Base-by-base conservation (phyloP, 371 early-diverging fungal genomes). In the Cokeromyces recurvatus region DNA sequence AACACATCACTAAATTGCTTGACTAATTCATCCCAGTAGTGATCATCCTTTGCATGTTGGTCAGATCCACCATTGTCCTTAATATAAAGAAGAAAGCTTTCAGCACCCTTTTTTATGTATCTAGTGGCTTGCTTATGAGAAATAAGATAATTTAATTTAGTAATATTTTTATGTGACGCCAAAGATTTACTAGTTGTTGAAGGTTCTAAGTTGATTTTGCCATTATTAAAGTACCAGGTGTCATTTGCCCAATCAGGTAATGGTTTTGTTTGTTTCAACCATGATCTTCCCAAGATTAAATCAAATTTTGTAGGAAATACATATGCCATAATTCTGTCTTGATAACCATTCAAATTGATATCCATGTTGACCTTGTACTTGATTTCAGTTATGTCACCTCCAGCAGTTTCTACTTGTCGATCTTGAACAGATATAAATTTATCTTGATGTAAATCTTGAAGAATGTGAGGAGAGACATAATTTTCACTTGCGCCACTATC, bases 51-150 rank as follows among this genome's bases (percentile, higher is more conserved):
- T 9, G 9, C 10, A 15, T 41, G 15, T 7, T 42, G 24, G 41
- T 25, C 15, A 27, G 31, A n/a, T 7, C 2, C 15, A 5, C 21
- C 24, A 1, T 20, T 25, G 2, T 31, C 45, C 16, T 32, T 20
- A 48, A 41, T 36, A 24, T 37, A 35, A 11, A 48, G 16, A 4
- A 55, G 9, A 41, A 34, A 38, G 1, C 35, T 21, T 10, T 48
- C 38, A 12, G 47, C 43, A 14, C 44, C 43, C 12, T 42, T 37
- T 22, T 49, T 48, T 14, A 49, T n/a, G 3, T 10, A 14, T 20
- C 34, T 38, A 16, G 38, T 34, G 6, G 35, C 55, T 44, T 55
- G 55, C 15, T 55, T 55, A 12, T 42, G 45, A 0, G 49, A 38
- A 0, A 55, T 35, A 1, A 48, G 9, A 21, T 55, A 55, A 14